These are phyloP conservation scores for Cochlearia excelsa DNA, from an alignment of 345 rosid genomes.

Conservation along the genomic window DNA sequence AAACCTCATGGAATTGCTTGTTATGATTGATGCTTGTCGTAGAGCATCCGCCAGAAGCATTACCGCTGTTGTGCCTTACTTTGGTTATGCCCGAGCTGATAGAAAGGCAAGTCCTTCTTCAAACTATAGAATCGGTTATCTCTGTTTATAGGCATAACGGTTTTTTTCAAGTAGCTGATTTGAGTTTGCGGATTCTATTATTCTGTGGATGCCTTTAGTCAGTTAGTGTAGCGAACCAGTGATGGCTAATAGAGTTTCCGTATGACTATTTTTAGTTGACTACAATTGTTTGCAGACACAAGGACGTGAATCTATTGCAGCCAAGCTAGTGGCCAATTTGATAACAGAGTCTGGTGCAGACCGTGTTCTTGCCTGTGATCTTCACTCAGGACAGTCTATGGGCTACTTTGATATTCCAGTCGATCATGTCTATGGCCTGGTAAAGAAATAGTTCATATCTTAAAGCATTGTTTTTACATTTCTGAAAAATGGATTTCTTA, in stretches of 20 bases:
- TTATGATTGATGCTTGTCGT: conserved; percentile 97
- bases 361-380: conserved; percentile 98
- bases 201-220: conserved; percentile 5
- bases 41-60: conserved; percentile 91
- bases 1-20: conserved; percentile 93
- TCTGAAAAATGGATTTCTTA: conserved; percentile 3
- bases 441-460: conserved; percentile 29
- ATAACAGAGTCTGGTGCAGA: conserved; percentile 84
- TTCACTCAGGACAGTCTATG: conserved; percentile 98
- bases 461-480: background rate
- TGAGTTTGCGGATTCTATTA: conserved; percentile 3
- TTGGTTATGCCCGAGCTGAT: conserved; percentile 98
- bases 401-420: conserved; percentile 98
- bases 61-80: conserved; percentile 94
- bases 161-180: conserved; percentile 4
- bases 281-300: conserved; percentile 59
- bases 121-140: background rate
- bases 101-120: conserved; percentile 59
- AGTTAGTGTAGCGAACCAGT: background rate
- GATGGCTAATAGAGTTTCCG: background rate
- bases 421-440: conserved; percentile 97
- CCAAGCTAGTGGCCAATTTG: conserved; percentile 42
- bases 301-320: conserved; percentile 96
- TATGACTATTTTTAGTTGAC: background rate
- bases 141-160: background rate